Evolutionary conservation across 345 rosid genomes (phyloP).

Genomic region (Luvunga scandens): DNA sequence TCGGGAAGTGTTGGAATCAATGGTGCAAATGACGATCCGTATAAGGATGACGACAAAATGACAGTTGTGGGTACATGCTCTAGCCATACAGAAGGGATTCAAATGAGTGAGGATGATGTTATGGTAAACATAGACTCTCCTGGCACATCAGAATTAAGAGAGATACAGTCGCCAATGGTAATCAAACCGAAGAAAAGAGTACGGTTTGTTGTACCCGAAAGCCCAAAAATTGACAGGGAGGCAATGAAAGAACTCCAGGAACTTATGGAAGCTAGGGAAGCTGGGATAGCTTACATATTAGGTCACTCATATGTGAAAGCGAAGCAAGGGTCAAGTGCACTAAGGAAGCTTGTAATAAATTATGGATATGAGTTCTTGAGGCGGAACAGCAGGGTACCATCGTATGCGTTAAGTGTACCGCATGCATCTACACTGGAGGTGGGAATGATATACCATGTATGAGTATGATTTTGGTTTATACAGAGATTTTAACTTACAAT

Average conservation of each 20-base stretch:
- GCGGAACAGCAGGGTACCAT: slow-evolving; percentile 66
- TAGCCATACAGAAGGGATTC: slow-evolving; percentile 57
- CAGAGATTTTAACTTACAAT: neutral
- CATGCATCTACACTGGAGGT: slow-evolving; percentile 90
- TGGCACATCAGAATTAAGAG: slow-evolving; percentile 54
- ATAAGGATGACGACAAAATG: slow-evolving; percentile 58
- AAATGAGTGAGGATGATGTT: slow-evolving; percentile 44
- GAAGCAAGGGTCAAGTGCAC: slow-evolving; percentile 66
- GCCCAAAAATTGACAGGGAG: slow-evolving; percentile 54
- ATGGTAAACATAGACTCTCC: slow-evolving; percentile 35
- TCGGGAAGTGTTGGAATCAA: slow-evolving; percentile 34
- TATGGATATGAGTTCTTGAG: slow-evolving; percentile 80
- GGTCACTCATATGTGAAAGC: slow-evolving; percentile 85
- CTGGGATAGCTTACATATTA: slow-evolving; percentile 82
- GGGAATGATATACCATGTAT: slow-evolving; percentile 84
- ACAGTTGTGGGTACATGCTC: slow-evolving; percentile 80
- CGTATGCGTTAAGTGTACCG: slow-evolving; percentile 49
- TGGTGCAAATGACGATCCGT: slow-evolving; percentile 22
- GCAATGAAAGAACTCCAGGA: slow-evolving; percentile 70
- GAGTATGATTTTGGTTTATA: slow-evolving; percentile 39
- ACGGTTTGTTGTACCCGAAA: slow-evolving; percentile 72
- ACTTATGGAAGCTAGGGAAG: slow-evolving; percentile 79
- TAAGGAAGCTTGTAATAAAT: slow-evolving; percentile 69
- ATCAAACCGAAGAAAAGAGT: slow-evolving; percentile 58
- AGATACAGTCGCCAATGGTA: slow-evolving; percentile 54